Evolutionary conservation across 306 rosid genomes (phyloP).

Genomic region (Medicago lupulina): DNA sequence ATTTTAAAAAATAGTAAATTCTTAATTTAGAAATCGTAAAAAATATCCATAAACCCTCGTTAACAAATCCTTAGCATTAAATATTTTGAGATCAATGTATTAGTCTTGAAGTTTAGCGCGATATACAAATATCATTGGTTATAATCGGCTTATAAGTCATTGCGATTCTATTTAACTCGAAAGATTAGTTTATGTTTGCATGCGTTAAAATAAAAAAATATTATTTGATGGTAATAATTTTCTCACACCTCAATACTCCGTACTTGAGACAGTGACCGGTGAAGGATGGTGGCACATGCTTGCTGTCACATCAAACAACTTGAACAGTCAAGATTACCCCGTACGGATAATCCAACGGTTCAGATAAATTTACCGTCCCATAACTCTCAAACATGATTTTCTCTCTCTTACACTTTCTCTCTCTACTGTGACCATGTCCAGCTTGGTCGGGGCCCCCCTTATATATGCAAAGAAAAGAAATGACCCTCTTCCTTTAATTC

Average conservation of each 20-base stretch:
- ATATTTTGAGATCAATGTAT: no score
- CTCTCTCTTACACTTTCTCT: conserved; percentile 54
- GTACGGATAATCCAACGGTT: conserved; percentile 64
- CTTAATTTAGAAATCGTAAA: no score
- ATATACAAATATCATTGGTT: no score
- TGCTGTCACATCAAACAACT: conserved; percentile 69
- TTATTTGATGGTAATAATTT: conserved; percentile 35
- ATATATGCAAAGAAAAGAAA: conserved; percentile 58
- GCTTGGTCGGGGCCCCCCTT: conserved; percentile 77
- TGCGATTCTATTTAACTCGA: no score
- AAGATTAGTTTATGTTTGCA: no score
- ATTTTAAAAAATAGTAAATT: no score
- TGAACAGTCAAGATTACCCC: conserved; percentile 39
- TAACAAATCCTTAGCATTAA: no score
- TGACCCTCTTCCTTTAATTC: conserved; percentile 37
- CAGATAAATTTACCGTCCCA: conserved; percentile 41
- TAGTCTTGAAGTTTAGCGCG: no score
- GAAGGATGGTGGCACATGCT: conserved; percentile 96
- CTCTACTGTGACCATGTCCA: conserved; percentile 64
- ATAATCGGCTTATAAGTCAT: no score
- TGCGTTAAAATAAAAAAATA: no score
- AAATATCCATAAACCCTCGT: no score
- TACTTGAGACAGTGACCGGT: conserved; percentile 88
- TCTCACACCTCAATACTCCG: conserved; percentile 53
- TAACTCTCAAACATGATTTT: conserved; percentile 45